These are phyloP conservation scores for Tremella yokohamensis DNA, from an alignment of 768 basidiomycete genomes.

Conservation along the genomic window DNA sequence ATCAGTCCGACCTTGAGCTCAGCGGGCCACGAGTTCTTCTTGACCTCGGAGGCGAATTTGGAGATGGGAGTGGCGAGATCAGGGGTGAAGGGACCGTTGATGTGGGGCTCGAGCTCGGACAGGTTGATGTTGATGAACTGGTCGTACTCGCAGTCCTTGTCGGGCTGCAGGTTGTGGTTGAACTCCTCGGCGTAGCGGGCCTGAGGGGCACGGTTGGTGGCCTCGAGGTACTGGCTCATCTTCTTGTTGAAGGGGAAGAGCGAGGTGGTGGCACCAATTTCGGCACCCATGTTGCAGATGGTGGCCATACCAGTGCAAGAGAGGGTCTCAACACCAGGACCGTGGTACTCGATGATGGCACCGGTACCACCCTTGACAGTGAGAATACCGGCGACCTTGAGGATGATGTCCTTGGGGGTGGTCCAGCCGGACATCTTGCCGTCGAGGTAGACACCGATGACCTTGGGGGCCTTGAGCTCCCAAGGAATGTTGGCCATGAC, in stretches of 20 bases:
- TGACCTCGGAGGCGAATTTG: constrained; percentile 84
- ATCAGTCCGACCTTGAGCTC: constrained; percentile 97
- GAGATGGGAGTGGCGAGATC: constrained; percentile 98
- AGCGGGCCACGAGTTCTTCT: constrained; percentile 93
- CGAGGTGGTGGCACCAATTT: constrained; percentile 98
- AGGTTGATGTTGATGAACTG: constrained; percentile 91
- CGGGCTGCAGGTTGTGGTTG: constrained; percentile 83
- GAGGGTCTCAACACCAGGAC: constrained; percentile 89
- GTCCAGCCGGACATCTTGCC: constrained; percentile 97
- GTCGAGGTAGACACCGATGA: constrained; percentile 93
- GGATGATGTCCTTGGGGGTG: constrained; percentile 96
- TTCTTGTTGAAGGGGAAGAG: constrained; percentile 97
- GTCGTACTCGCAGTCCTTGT: constrained; percentile 87
- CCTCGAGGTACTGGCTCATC: constrained; percentile 88
- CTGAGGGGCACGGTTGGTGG: constrained; percentile 86
- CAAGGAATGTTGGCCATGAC: constrained; percentile 98
- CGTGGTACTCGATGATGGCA: constrained; percentile 95
- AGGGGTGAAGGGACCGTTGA: constrained; percentile 99
- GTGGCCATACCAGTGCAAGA: constrained; percentile 99
- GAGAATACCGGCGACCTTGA: constrained; percentile 97
- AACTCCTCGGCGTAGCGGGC: constrained; percentile 85
- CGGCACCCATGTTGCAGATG: constrained; percentile 99
- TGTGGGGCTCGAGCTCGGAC: constrained; percentile 94
- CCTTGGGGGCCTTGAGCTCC: constrained; percentile 99
- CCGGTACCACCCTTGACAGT: constrained; percentile 99